These are phyloP conservation scores for Sarocladium kiliense DNA, from an alignment of 2,329 filamentous ascomycete species.

Conservation along the genomic window DNA sequence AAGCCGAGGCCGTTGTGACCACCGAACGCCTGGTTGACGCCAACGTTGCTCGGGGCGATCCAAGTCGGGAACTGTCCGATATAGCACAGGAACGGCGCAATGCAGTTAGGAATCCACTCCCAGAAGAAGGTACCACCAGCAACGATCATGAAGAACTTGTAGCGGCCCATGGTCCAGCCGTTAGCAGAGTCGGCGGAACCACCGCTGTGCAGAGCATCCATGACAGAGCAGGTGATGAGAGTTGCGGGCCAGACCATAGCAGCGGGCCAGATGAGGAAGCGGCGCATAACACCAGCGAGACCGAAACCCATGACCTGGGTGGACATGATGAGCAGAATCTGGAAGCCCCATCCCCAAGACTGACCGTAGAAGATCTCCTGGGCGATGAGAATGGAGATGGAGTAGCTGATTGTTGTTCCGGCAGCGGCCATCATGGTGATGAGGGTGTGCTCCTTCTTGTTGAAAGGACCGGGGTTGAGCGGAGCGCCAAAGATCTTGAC, in stretches of 20 bases:
- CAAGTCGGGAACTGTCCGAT: constrained; percentile 20
- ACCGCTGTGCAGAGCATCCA: constrained; percentile 4
- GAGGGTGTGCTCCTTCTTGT: constrained; percentile 48
- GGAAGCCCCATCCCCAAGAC: constrained; percentile 40
- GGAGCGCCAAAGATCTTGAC: constrained; percentile 7
- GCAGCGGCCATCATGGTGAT: constrained; percentile 51
- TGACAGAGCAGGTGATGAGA: constrained; percentile 19
- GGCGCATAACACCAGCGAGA: constrained; percentile 49
- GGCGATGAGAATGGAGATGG: constrained; percentile 19
- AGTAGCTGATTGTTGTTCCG: constrained; percentile 32
- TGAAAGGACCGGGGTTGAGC: constrained; percentile 44
- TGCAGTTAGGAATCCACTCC: constrained; percentile 5
- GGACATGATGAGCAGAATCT: constrained; percentile 8
- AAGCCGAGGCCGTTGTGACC: constrained; percentile 47
- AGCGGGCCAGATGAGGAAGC: constrained; percentile 53
- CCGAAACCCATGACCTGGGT: constrained; percentile 49
- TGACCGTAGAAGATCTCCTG: constrained; percentile 35
- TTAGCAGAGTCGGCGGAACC: neutral
- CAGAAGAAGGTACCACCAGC: constrained; percentile 3
- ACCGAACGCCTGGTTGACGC: constrained; percentile 51
- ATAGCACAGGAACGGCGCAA: neutral
- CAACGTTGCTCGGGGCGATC: constrained; percentile 45
- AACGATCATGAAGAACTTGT: constrained; percentile 6
- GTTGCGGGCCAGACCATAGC: constrained; percentile 58
- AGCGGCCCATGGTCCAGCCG: constrained; percentile 4